Base-by-base conservation (phyloP, 495 filamentous ascomycete species). In the Lindgomyces ingoldianus region DNA sequence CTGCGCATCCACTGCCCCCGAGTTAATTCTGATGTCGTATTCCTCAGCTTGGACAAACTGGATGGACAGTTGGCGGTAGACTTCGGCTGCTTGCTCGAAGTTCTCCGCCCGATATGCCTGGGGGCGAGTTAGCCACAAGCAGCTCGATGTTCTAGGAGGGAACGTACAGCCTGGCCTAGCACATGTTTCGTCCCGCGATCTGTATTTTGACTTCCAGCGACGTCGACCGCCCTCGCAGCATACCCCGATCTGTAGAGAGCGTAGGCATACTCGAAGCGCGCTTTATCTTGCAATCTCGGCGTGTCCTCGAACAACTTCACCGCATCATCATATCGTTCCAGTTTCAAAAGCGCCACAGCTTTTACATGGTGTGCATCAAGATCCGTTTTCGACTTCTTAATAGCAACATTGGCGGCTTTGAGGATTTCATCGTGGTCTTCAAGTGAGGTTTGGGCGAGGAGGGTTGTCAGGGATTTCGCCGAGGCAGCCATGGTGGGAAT, bases 321-420 rank as follows among this genome's bases (percentile, higher is more conserved):
- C 22, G 91, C 89, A 77, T 98, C 94, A 19, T 94, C 88, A 74
- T 88, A 97, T 60, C 93, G 91, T 73, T 99, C 95, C 52, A 98
- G 86, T 73, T 95, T 96, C 53, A 98, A 76, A 36, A 99, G 82
- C 11, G 94, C 92, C 39, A 98, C 89, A 10, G 87, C 81, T 65
- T 90, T 91, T 36, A 87, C 87, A 73, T 89, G 88, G 46, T 90
- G 89, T 6, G 89, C 87, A 24, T 87, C 81, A 26, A 81, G 49
- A 64, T 93, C 86, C 45, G 73, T 77, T 70, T 85, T 87, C 2
- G 82, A 83, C 25, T 83, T 81, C 72, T 83, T 84, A 36, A 94
- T 80, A 3, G 81, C 78, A 36, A 81, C 81, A 75, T 94, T 89
- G 72, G 87, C 86, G 48, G 90, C 85, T 65, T 82, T 82, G 14